Evolutionary conservation across 352 stramenopile species (phyloP), one percentile per base, ranked within the genome.

Genomic region (Pythium dissimile): DNA sequence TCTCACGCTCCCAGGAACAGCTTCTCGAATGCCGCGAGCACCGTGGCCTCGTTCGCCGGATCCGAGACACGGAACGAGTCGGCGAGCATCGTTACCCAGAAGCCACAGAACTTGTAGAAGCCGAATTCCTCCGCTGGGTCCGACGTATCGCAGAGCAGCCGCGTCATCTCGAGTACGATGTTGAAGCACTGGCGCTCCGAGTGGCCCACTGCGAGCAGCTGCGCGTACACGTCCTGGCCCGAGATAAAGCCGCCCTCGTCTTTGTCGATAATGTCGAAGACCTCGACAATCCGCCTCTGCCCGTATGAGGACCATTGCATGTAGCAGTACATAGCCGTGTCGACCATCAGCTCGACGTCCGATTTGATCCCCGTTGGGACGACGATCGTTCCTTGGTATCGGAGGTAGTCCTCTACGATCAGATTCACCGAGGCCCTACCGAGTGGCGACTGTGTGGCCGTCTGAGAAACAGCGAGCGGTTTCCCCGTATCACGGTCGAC

Each of bases 21-120:
- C 27, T 54, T 48, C 48, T 81, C 45, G 10, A 85, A 60, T 0
- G 68, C 62, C 3, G 45, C 44, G 6, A 77, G 45, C 50, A 87
- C 66, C 1, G 51, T 59, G 3, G 11, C 26, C 54, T 82, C 75
- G 44, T 88, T 86, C 13, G 21, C 43, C 9, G 66, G 64, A 52
- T 84, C 71, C 1, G 75, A 83, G 5, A 78, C 65, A 24, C 44
- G 56, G 52, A 61, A 60, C 41, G 65, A 46, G 34, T 85, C 75
- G 5, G 66, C 64, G 3, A 85, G 54, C 67, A 84, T 71, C 34
- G 75, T 75, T 55, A 85, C 54, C 74, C 71, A 85, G 52, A 84
- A 81, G 30, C 65, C 72, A 20, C 64, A 67, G 37, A 81, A 85
- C 26, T 70, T 72, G 37, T 78, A 72, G 42, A 84, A 84, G 30